Evolutionary conservation across 257 asterid species (phyloP), one percentile per base, ranked within the genome.

Genomic region (Nicotiana noctiflora): DNA sequence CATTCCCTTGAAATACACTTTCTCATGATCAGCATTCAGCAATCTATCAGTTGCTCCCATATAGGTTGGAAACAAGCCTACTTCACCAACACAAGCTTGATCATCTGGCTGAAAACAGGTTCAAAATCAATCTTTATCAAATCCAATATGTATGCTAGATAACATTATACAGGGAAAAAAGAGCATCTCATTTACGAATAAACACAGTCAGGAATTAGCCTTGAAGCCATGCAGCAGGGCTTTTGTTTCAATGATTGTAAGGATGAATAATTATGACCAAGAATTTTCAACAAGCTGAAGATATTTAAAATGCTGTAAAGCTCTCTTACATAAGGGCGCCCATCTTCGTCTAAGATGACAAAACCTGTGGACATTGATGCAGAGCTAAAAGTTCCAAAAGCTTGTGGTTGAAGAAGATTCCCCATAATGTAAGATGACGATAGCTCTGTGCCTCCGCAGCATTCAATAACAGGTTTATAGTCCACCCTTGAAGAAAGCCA

Each of bases 381-480:
- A 14, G 89, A 91, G 90, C 97, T 93, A 84, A 95, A 93, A 65
- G 98, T 85, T 75, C 93, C 98, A 57, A 93, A 93, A 55, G 97
- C 94, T 85, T 95, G 99, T 55, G 99, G 96, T 84, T 93, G 99
- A 89, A 95, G 82, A 83, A 77, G 91, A 88, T 88, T 95, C 82
- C 98, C 98, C 2, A 78, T 83, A 53, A 95, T 86, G 79, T 93
- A 95, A 82, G 92, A 79, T 1, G 98, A 92, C 1, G 99, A 87
- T 76, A 95, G 99, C 90, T 95, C 99, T 5, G 99, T 92, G 84
- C 99, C 99, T 82, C 99, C 99, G 72, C 99, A 95, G 67, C 93
- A 88, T 86, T 93, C 98, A 59, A 93, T 51, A 81, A 95, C 81
- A 19, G 97, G 99, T 81, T 86, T 91, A 86, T 95, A 93, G 81